phyloP scores from a whole-genome alignment of 164 flowering plant genomes.

The Kalanchoe fedtschenkoi region DNA sequence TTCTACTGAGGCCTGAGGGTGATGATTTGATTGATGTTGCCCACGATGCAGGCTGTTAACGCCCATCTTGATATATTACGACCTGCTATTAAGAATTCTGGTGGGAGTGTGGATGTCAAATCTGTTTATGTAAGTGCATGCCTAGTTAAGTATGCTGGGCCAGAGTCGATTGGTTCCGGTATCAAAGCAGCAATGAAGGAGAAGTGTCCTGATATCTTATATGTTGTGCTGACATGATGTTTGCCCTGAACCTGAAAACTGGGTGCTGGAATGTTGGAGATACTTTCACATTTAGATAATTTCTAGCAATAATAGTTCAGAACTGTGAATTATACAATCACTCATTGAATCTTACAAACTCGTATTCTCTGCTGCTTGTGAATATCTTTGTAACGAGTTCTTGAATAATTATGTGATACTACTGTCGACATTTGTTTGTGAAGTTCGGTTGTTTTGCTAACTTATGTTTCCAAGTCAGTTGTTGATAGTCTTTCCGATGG shows the following conservation, averaged over 20 bases:
- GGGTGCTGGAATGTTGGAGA: neutral
- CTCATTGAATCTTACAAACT: neutral
- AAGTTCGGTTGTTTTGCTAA: neutral
- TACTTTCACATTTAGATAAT: neutral
- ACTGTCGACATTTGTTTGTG: neutral
- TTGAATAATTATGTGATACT: too few relatives aligned
- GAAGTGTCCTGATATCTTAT: conserved; percentile 68
- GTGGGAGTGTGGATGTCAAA: conserved; percentile 80
- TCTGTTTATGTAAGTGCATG: conserved; percentile 62
- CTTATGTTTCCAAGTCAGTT: neutral
- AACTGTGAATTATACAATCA: neutral
- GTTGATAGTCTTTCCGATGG: neutral
- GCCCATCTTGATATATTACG: conserved; percentile 74
- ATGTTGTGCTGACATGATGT: conserved; percentile 37
- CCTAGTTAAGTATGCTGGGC: conserved; percentile 60
- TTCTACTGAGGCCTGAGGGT: neutral
- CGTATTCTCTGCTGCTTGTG: neutral
- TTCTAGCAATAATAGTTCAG: neutral
- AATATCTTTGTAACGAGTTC: neutral
- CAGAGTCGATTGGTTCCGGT: conserved; percentile 85
- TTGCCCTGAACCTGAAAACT: neutral
- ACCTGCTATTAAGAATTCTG: conserved; percentile 82
- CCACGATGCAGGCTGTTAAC: conserved; percentile 57
- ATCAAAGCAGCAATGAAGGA: conserved; percentile 94
- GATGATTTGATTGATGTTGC: neutral